Percentiles rank a stretch among this genome's conserved stretches.
phyloP scores from a whole-genome alignment of 2,329 filamentous ascomycete species.

The Blastomyces percursus region DNA sequence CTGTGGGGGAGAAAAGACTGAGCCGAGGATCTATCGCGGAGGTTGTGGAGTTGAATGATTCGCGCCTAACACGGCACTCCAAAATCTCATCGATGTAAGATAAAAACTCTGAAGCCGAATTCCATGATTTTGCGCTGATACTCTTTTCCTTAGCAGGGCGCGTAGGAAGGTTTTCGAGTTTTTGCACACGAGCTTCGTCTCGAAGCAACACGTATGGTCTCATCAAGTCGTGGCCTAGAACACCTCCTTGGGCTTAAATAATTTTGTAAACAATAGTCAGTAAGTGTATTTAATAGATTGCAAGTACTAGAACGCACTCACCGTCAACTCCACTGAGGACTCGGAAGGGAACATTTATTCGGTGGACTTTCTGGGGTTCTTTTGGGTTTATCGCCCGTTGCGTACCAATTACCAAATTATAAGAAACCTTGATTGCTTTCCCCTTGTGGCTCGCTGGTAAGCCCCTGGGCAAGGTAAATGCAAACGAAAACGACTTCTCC shows the following conservation, averaged over 20 bases:
- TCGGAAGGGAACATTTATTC: slow-evolving; percentile 86
- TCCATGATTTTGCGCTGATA: slow-evolving; percentile 34
- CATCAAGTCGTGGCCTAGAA: slow-evolving; percentile 89
- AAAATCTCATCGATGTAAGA: slow-evolving; percentile 67
- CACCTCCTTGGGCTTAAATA: slow-evolving; percentile 56
- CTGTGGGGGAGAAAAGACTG: slow-evolving; percentile 36
- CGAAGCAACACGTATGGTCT: slow-evolving; percentile 80
- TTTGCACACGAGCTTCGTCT: slow-evolving; percentile 62
- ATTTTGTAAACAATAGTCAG: slow-evolving; percentile 17
- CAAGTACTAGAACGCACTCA: slow-evolving; percentile 18
- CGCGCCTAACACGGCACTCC: slow-evolving; percentile 43
- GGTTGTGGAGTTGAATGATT: slow-evolving; percentile 50
- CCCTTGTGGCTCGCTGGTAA: slow-evolving; percentile 86
- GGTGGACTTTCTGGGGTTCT: slow-evolving; percentile 69
- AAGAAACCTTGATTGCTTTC: slow-evolving; percentile 86
- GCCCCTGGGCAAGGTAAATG: slow-evolving; percentile 73
- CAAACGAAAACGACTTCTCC: slow-evolving; percentile 76
- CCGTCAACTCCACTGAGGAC: slow-evolving; percentile 87
- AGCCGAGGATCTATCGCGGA: slow-evolving; percentile 57
- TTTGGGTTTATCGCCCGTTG: slow-evolving; percentile 69
- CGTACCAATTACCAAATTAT: slow-evolving; percentile 82
- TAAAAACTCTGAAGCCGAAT: slow-evolving; percentile 55
- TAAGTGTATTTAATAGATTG: neutral
- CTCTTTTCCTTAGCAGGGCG: slow-evolving; percentile 32
- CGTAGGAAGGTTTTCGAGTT: slow-evolving; percentile 31